Base-by-base conservation (phyloP, 108 stramenopile genomes). In the Cylindrotheca closterium region DNA sequence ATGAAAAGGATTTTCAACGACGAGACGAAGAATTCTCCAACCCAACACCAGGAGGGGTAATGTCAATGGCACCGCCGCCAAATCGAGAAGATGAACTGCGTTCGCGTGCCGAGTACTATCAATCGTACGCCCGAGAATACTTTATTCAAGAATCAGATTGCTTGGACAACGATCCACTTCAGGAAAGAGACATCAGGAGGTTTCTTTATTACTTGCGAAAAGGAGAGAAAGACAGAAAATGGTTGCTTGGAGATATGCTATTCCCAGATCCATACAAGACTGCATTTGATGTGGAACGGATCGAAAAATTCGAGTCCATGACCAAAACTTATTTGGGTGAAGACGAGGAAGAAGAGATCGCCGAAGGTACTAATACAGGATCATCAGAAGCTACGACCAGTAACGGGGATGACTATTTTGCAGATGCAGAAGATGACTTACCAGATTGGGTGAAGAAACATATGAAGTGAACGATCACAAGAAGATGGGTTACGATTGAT, bases 211-310 rank as follows among this genome's bases (percentile, higher is more conserved):
- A 80, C 28, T 68, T 94, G 21, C 79, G 77, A 55, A 77, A 78
- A 21, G 92, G 89, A 30, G 88, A 91, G 50, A 79, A 94, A 46
- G 84, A 85, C 53, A 68, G 92, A 19, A 66, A 72, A 32, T 94
- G 84, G 82, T 60, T 94, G 32, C 47, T 94, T 45, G 67, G 77
- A 19, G 92, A 94, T 57, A 91, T 91, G 79, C 76, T 81, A 60
- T 94, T 91, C 71, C 58, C 77, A 22, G 92, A 94, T 78, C 85
- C 87, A 4, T 87, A 65, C 55, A 58, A 52, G 21, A 23, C 30
- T 54, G 26, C 55, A 10, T 57, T 69, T 23, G 77, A 82, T 48
- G 22, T 42, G 10, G 65, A 77, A 28, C 82, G 88, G 67, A 51
- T 83, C 7, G 63, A 73, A 22, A 56, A 69, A 46, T 84, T 87